Evolutionary conservation across 495 filamentous ascomycete genomes (phyloP).

Genomic region (Penicillium bovifimosum): DNA sequence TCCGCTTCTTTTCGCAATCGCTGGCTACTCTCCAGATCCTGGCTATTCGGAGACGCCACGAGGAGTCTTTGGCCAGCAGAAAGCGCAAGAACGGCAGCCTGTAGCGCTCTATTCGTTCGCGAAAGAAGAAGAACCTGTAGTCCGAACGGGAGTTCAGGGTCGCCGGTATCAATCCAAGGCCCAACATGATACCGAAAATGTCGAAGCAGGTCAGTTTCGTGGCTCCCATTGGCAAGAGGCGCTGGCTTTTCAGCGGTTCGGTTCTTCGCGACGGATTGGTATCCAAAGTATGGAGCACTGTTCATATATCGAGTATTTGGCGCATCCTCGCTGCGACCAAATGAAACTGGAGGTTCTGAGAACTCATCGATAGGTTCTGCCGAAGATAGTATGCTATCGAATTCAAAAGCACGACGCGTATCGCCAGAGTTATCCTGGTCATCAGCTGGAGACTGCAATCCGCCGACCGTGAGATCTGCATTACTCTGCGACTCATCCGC

Average conservation of each 20-base stretch:
- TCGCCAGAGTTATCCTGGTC: neutral
- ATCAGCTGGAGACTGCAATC: neutral
- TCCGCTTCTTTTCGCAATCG: conserved; percentile 20
- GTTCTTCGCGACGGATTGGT: neutral
- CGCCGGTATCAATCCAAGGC: conserved; percentile 25
- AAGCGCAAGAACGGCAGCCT: conserved; percentile 18
- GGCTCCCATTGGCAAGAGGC: conserved; percentile 3
- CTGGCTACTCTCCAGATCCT: conserved; percentile 11
- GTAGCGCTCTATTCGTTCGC: conserved; percentile 15
- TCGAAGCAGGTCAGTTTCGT: conserved; percentile 21
- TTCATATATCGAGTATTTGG: neutral
- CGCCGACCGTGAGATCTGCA: neutral
- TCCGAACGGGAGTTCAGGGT: conserved; percentile 20
- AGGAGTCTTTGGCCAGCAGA: conserved; percentile 17
- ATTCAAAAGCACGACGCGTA: conserved; percentile 3
- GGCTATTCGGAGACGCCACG: neutral
- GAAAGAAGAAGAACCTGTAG: conserved; percentile 20
- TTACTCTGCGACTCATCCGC: neutral
- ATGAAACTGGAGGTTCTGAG: conserved; percentile 2
- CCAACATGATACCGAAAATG: conserved; percentile 25
- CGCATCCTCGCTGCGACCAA: neutral
- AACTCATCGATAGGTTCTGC: neutral
- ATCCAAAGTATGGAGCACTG: neutral
- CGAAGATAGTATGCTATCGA: conserved; percentile 9
- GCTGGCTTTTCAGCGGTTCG: neutral